Evolutionary conservation across 1,139 yeast genomes (phyloP).

Genomic region (Saccharomyces hybrid): DNA sequence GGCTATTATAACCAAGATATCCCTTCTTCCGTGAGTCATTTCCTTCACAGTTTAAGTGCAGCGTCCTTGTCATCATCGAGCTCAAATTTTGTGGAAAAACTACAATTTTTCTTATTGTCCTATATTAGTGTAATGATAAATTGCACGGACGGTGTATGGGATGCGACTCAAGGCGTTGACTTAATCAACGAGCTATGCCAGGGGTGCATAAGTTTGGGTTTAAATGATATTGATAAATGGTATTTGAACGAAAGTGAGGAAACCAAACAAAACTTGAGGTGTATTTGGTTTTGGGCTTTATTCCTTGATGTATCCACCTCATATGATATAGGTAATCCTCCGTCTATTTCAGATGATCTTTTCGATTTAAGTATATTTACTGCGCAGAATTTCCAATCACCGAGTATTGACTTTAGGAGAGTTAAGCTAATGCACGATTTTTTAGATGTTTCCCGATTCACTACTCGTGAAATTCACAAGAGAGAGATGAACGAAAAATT

Average conservation of each 20-base stretch:
- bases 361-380: conserved; percentile 11
- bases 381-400: neutral
- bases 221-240: conserved; percentile 15
- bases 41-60: conserved; percentile 15
- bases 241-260: conserved; percentile 10
- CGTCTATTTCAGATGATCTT: conserved; percentile 13
- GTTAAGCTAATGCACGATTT: conserved; percentile 8
- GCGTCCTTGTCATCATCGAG: conserved; percentile 10
- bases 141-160: conserved; percentile 8
- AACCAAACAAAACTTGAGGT: conserved; percentile 10
- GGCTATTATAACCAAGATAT: conserved; percentile 11
- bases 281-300: conserved; percentile 25
- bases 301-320: conserved; percentile 23
- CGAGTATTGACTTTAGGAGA: conserved; percentile 5
- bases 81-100: conserved; percentile 19
- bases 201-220: conserved; percentile 13
- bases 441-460: conserved; percentile 10
- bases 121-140: conserved; percentile 6
- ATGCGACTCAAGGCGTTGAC: conserved; percentile 7
- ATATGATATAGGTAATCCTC: conserved; percentile 25
- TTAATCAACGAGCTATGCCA: conserved; percentile 12
- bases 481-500: conserved; percentile 6
- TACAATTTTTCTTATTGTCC: conserved; percentile 23
- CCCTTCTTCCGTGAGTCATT: conserved; percentile 13
- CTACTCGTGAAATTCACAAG: conserved; percentile 11